Evolutionary conservation across 257 asterid genomes (phyloP).

Genomic region (Nicotiana paniculata): DNA sequence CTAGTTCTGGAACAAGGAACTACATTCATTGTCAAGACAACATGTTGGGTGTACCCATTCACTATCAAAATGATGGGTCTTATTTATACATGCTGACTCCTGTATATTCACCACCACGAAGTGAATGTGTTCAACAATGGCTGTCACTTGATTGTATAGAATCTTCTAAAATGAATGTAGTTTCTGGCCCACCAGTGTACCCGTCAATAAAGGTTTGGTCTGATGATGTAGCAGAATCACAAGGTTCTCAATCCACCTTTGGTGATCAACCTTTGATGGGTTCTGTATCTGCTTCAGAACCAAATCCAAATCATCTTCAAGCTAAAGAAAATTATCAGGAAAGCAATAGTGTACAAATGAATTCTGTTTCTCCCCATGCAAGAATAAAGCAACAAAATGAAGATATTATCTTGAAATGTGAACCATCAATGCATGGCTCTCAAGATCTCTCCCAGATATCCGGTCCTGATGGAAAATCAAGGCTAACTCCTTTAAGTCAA

Average conservation of each 20-base stretch:
- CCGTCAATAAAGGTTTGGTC: constrained; percentile 27
- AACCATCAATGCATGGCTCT: constrained; percentile 32
- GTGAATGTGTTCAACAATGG: constrained; percentile 59
- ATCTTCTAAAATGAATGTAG: constrained; percentile 15
- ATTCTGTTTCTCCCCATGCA: constrained; percentile 19
- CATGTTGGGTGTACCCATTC: constrained; percentile 61
- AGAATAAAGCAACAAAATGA: constrained; percentile 12
- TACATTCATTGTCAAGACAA: constrained; percentile 24
- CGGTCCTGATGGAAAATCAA: constrained; percentile 63
- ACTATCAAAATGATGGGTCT: constrained; percentile 80
- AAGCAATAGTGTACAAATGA: constrained; percentile 22
- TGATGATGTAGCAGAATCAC: constrained; percentile 34
- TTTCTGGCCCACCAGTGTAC: constrained; percentile 21
- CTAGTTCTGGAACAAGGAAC: constrained; percentile 22
- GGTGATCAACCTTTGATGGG: constrained; percentile 27
- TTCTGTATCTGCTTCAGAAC: constrained; percentile 22
- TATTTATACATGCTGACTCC: constrained; percentile 71
- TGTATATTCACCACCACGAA: constrained; percentile 58
- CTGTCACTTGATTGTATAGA: constrained; percentile 29
- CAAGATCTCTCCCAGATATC: constrained; percentile 78
- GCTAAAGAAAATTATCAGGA: constrained; percentile 23
- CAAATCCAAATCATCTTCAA: constrained; percentile 18
- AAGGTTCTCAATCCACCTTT: constrained; percentile 38
- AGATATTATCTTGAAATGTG: constrained; percentile 17
- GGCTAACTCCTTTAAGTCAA: constrained; percentile 86